phyloP scores from a whole-genome alignment of 257 asterid genomes.

The Solanum corneliomulleri region DNA sequence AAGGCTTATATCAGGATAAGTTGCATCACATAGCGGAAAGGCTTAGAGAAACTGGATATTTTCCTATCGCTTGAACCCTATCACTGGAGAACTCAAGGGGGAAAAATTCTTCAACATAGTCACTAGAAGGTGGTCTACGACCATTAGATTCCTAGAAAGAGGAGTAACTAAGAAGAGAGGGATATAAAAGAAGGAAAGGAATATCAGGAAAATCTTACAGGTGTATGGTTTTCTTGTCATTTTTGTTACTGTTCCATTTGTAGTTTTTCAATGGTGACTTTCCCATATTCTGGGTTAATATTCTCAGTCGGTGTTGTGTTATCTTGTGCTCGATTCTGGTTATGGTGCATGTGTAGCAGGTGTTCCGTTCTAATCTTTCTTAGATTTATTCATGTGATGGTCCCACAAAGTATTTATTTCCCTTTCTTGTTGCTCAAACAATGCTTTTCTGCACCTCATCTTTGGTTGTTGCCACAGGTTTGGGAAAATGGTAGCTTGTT shows the following conservation, averaged over 20 bases:
- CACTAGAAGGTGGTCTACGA: no score
- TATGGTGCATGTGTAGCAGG: neutral
- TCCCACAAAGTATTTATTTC: neutral
- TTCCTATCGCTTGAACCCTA: no score
- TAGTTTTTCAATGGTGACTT: neutral
- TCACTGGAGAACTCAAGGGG: no score
- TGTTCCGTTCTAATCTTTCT: neutral
- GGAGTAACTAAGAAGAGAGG: no score
- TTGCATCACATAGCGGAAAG: neutral
- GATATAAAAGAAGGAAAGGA: no score
- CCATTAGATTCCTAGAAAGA: no score
- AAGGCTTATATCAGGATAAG: neutral
- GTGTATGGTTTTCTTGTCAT: neutral
- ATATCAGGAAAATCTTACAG: neutral
- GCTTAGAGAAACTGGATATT: neutral
- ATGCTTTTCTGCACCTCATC: neutral
- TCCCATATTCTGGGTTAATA: neutral
- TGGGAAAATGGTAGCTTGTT: slow-evolving; percentile 90
- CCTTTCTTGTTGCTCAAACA: neutral
- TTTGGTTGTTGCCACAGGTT: slow-evolving; percentile 33
- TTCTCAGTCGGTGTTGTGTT: neutral
- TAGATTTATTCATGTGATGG: neutral
- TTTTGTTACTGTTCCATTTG: neutral
- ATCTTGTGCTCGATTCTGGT: neutral
- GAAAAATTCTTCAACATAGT: no score